Percentiles rank a stretch among this genome's conserved stretches.
These are phyloP conservation scores for Aphanomyces invadans DNA, from an alignment of 352 stramenopile species.

Conservation along the genomic window DNA sequence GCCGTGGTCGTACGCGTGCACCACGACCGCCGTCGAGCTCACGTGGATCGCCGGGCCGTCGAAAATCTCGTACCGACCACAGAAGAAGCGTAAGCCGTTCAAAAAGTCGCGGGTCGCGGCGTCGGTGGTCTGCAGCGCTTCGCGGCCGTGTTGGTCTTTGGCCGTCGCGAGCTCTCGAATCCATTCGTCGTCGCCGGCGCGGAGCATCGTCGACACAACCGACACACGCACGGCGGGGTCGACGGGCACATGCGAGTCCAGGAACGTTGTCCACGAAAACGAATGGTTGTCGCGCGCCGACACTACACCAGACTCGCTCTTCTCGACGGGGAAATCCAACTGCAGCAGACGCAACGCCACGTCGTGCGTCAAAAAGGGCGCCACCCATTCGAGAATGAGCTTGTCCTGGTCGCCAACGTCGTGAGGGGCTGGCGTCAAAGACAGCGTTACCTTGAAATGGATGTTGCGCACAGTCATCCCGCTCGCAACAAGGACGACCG, in stretches of 20 bases:
- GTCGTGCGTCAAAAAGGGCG: neutral
- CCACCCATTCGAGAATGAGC: constrained; percentile 6
- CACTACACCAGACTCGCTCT: neutral
- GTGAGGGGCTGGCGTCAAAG: neutral
- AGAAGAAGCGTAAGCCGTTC: constrained; percentile 12
- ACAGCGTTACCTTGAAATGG: constrained; percentile 5
- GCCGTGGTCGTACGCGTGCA: constrained; percentile 6
- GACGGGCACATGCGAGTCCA: constrained; percentile 6
- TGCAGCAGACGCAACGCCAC: neutral
- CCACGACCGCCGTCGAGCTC: neutral
- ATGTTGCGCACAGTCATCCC: neutral
- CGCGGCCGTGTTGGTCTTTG: constrained; percentile 6
- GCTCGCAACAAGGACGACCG: neutral
- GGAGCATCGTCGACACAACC: neutral
- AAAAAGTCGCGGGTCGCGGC: constrained; percentile 4
- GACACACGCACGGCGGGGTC: neutral
- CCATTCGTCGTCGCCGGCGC: neutral
- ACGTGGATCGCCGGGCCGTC: constrained; percentile 6
- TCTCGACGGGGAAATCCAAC: neutral
- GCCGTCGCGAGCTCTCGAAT: neutral
- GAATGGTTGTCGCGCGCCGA: neutral
- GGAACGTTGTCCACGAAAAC: constrained; percentile 16
- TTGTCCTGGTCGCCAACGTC: neutral
- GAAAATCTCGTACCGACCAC: constrained; percentile 11
- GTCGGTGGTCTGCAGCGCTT: neutral